These are phyloP conservation scores for Alternaria sp. DNA, from an alignment of 2,329 filamentous ascomycete genomes.

Conservation along the genomic window DNA sequence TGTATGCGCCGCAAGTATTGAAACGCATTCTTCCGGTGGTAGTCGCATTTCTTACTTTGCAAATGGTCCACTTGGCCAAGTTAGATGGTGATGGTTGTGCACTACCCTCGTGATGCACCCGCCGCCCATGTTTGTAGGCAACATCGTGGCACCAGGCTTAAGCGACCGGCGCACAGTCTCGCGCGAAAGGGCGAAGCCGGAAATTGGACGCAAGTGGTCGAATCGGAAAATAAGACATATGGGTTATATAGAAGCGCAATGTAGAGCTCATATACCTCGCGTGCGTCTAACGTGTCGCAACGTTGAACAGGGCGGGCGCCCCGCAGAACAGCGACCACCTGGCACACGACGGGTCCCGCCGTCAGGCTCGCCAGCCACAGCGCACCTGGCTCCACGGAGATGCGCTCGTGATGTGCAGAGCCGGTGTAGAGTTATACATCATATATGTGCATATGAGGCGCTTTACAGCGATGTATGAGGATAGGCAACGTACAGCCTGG, in stretches of 20 bases:
- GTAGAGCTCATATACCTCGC: constrained; percentile 13
- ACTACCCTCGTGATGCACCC: constrained; percentile 4
- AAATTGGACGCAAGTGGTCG: constrained; percentile 15
- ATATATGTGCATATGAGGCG: constrained; percentile 1
- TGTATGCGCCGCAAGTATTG: neutral
- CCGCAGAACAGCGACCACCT: constrained; percentile 5
- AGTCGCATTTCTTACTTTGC: neutral
- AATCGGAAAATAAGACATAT: constrained; percentile 17
- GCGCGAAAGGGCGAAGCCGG: constrained; percentile 12
- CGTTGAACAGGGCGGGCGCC: constrained; percentile 7
- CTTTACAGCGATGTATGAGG: neutral
- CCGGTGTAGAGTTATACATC: neutral
- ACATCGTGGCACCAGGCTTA: neutral
- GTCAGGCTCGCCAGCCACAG: neutral
- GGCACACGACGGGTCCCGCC: neutral
- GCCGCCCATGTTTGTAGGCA: constrained; percentile 1
- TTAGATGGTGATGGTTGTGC: constrained; percentile 1
- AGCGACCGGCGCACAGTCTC: constrained; percentile 19
- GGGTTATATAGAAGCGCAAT: constrained; percentile 4
- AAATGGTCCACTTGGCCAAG: neutral
- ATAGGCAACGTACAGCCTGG: neutral
- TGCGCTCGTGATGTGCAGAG: constrained; percentile 1
- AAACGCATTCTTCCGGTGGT: constrained; percentile 10
- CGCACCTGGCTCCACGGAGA: neutral
- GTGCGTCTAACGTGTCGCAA: constrained; percentile 3